A percentile compares a stretch with the other conserved stretches of the same genome.
phyloP scores from a whole-genome alignment of 306 rosid species.

The Ochetophila trinervis region DNA sequence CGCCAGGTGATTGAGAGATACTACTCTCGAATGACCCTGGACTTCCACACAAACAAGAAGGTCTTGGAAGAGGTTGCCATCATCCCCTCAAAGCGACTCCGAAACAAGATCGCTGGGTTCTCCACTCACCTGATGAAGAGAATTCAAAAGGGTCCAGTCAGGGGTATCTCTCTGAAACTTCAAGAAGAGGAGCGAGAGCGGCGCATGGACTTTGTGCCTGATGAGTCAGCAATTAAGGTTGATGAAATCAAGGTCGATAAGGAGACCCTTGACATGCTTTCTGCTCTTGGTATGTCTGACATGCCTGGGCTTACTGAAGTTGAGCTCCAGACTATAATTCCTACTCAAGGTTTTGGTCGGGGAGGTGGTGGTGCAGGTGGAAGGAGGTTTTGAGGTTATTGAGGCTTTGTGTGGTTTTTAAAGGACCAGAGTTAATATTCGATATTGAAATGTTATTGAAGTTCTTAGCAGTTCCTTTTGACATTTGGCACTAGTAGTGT shows the following conservation, averaged over 20 bases:
- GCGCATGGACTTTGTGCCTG: slow-evolving; percentile 43
- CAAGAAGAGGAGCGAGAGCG: slow-evolving; percentile 44
- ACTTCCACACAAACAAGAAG: slow-evolving; percentile 46
- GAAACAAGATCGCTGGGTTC: slow-evolving; percentile 44
- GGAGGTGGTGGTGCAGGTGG: slow-evolving; percentile 6
- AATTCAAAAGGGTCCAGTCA: slow-evolving; percentile 42
- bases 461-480: slow-evolving; percentile 2
- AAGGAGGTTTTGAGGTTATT: slow-evolving; percentile 28
- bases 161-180: slow-evolving; percentile 38
- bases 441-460: background rate
- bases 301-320: slow-evolving; percentile 33
- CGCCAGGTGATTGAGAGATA: slow-evolving; percentile 40
- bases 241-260: slow-evolving; percentile 35
- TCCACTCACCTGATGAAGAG: slow-evolving; percentile 43
- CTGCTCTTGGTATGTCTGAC: slow-evolving; percentile 36
- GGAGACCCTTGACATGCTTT: slow-evolving; percentile 39
- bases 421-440: background rate
- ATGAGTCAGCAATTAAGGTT: slow-evolving; percentile 27
- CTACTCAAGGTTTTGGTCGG: slow-evolving; percentile 27
- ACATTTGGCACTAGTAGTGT: background rate
- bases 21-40: slow-evolving; percentile 41
- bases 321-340: slow-evolving; percentile 22
- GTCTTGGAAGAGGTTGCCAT: slow-evolving; percentile 40
- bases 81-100: slow-evolving; percentile 40
- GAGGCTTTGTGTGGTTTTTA: background rate